Evolutionary conservation across 2,329 filamentous ascomycete genomes (phyloP).

Genomic region (Fonsecaea erecta): DNA sequence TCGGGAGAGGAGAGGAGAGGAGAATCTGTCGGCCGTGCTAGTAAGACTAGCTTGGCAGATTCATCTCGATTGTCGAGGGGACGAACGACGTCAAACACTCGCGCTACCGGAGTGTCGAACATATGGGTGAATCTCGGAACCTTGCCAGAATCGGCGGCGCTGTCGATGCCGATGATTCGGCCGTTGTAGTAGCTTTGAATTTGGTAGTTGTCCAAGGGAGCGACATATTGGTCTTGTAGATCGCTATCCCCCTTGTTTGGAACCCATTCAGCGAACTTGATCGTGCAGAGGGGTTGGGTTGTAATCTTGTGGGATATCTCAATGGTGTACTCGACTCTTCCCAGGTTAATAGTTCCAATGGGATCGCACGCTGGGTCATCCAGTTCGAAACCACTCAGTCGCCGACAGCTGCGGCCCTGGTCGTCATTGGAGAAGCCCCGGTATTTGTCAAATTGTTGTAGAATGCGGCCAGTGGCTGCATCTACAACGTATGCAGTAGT

Average conservation of each 20-base stretch:
- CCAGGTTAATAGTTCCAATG: constrained; percentile 78
- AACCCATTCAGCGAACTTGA: constrained; percentile 93
- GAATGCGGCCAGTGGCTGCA: constrained; percentile 77
- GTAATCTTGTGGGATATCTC: constrained; percentile 76
- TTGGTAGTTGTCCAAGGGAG: constrained; percentile 83
- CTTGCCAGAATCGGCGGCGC: constrained; percentile 55
- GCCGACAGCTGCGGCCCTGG: constrained; percentile 70
- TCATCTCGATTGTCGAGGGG: constrained; percentile 69
- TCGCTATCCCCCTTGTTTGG: constrained; percentile 91
- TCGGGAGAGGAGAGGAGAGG: constrained; percentile 39
- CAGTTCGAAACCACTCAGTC: constrained; percentile 64
- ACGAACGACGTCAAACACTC: constrained; percentile 85
- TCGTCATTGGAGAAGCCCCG: constrained; percentile 27
- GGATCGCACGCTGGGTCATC: constrained; percentile 76
- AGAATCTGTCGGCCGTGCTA: constrained; percentile 81
- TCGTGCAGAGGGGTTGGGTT: constrained; percentile 78
- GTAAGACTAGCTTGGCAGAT: constrained; percentile 72
- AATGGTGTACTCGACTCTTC: constrained; percentile 87
- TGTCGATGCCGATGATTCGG: constrained; percentile 78
- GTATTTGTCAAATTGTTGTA: constrained; percentile 76
- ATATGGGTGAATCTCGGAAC: constrained; percentile 64
- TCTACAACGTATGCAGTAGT: constrained; percentile 89
- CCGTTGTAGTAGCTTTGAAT: constrained; percentile 87
- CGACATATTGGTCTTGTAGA: constrained; percentile 78
- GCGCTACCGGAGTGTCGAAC: constrained; percentile 76